A percentile compares a stretch with the other conserved stretches of the same genome.
Evolutionary conservation across 371 early-diverging fungal genomes (phyloP).

Genomic region (Capillidium heterosporum): DNA sequence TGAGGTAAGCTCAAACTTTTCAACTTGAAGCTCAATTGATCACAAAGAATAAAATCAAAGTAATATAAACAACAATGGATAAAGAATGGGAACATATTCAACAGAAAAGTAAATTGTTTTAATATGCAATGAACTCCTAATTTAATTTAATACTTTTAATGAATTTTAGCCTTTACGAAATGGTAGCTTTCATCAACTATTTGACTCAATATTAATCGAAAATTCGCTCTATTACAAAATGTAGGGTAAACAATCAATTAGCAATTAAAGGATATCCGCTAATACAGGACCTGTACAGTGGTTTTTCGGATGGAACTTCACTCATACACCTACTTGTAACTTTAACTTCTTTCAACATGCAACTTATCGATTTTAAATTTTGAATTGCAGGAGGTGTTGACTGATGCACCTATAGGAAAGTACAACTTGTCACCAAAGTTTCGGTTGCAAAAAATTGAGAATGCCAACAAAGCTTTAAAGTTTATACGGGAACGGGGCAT

Average conservation of each 20-base stretch:
- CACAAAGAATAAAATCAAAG: too few species aligned
- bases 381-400: constrained; percentile 55
- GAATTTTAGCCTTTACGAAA: constrained; percentile 51
- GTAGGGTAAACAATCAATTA: constrained; percentile 88
- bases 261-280: constrained; percentile 30
- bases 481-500: constrained; percentile 79
- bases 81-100: constrained; percentile 3
- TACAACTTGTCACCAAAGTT: constrained; percentile 78
- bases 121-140: background rate
- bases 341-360: constrained; percentile 8
- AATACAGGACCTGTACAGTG: constrained; percentile 42
- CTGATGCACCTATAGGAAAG: constrained; percentile 47
- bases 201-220: too few species aligned
- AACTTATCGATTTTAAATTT: background rate
- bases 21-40: too few species aligned
- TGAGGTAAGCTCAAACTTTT: too few species aligned
- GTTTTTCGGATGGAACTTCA: constrained; percentile 67
- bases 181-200: constrained; percentile 24
- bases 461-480: constrained; percentile 81
- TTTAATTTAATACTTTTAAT: background rate
- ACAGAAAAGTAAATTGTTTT: constrained; percentile 2
- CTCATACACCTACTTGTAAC: constrained; percentile 67
- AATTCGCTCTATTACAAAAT: constrained; percentile 6
- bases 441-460: constrained; percentile 91
- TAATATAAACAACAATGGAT: background rate